Conservation (phyloP, 805 yeast genomes). For the Saccharomycopsis sp. region DNA sequence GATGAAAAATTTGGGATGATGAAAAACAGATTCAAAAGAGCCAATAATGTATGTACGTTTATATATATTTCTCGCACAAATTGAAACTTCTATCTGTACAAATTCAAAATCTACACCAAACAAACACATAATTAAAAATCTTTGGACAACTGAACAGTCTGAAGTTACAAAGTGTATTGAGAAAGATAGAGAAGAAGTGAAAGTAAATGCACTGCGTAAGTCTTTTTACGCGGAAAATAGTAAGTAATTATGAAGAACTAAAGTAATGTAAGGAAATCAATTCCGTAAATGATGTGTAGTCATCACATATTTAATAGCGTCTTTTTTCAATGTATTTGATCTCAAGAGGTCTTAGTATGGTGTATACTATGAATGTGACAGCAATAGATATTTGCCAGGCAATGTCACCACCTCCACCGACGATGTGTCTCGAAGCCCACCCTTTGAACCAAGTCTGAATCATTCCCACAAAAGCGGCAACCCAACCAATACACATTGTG, state of each 20-base stretch:
- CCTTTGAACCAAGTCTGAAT: constrained; percentile 81
- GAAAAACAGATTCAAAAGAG: no score
- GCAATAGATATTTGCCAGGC: constrained; percentile 74
- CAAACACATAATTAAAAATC: no score
- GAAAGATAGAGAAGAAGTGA: not conserved
- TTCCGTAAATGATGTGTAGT: not conserved
- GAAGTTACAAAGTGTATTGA: no score
- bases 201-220: not conserved
- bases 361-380: constrained; percentile 60
- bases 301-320: not conserved
- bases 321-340: constrained; percentile 43
- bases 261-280: not conserved
- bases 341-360: constrained; percentile 57
- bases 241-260: not conserved
- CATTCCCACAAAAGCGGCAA: constrained; percentile 86
- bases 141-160: no score
- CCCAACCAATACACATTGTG: constrained; percentile 76
- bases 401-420: constrained; percentile 71
- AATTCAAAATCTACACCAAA: no score
- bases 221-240: no score
- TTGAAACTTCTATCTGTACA: no score
- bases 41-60: no score
- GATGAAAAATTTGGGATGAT: no score
- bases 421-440: constrained; percentile 54
- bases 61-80: no score